phyloP scores from a whole-genome alignment of 179 eudicot genomes.

The Silene noctiflora region DNA sequence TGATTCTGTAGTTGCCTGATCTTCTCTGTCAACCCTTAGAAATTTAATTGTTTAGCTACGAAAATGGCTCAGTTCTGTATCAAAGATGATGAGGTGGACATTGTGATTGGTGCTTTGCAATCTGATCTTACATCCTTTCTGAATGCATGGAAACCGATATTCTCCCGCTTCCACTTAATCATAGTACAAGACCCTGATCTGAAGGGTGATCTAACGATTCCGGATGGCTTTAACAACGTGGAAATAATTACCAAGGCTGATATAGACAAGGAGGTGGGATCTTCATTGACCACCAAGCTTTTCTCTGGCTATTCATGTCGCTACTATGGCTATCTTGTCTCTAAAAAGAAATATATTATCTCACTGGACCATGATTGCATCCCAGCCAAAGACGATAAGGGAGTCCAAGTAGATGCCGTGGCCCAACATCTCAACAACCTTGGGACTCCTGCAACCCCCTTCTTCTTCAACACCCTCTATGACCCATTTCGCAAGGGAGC shows the following conservation, averaged over 20 bases:
- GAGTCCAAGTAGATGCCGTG: slow-evolving; percentile 51
- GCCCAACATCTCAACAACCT: slow-evolving; percentile 84
- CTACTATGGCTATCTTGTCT: slow-evolving; percentile 87
- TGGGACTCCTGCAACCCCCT: slow-evolving; percentile 84
- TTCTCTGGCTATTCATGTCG: slow-evolving; percentile 92
- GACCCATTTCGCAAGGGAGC: slow-evolving; percentile 86
- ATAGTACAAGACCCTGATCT: slow-evolving; percentile 79
- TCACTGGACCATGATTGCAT: slow-evolving; percentile 89
- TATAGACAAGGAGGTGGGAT: slow-evolving; percentile 50
- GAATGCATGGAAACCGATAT: slow-evolving; percentile 72
- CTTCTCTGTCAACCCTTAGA: background rate
- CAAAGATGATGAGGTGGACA: slow-evolving; percentile 74
- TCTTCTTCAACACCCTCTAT: slow-evolving; percentile 93
- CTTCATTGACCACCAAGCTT: slow-evolving; percentile 42
- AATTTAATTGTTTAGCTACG: slow-evolving; percentile 20
- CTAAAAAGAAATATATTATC: slow-evolving; percentile 73
- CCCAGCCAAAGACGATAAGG: slow-evolving; percentile 80
- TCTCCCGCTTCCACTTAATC: slow-evolving; percentile 74
- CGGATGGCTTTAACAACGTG: slow-evolving; percentile 52
- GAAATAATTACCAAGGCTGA: slow-evolving; percentile 58
- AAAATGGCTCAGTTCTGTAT: slow-evolving; percentile 50
- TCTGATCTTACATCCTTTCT: slow-evolving; percentile 72
- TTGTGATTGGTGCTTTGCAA: slow-evolving; percentile 76
- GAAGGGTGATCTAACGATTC: slow-evolving; percentile 64
- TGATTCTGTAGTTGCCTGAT: slow-evolving; percentile 24